Evolutionary conservation across 257 asterid species (phyloP), one percentile per base, ranked within the genome.

Genomic region (Solanum pennellii): DNA sequence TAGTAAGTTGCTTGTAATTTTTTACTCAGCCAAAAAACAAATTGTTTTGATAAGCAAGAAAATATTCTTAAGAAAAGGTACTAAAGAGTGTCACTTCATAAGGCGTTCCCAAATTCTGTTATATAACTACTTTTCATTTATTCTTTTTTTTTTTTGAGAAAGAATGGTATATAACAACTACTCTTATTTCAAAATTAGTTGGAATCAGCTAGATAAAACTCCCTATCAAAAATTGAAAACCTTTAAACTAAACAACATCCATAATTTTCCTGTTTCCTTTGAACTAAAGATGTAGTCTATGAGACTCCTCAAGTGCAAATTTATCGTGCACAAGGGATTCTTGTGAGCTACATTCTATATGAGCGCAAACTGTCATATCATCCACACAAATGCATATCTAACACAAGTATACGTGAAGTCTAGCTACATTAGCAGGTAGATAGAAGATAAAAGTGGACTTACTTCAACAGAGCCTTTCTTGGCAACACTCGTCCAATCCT

Each of bases 381-480:
- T 42, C 83, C 16, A 31, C 18, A 20, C 21, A 49, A 82, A 82
- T 29, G 71, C 69, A 82, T 80, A 80, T 16, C 65, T 20, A 79
- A 29, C 69, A 82, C 7, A 82, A 82, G 69, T 15, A 45, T 15
- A 77, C 27, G 65, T n/a, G 15, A 37, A 83, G 37, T 59, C 2
- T 31, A 83, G 37, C 39, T 83, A 39, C 59, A 39, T 65, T 23
- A 47, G 27, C 77, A 74, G 41, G 65, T 45, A 85, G 62, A 66
- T 69, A 49, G 27, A 82, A 82, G 47, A 83, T 41, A 76, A 75
- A 76, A 0, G 41, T 37, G 3, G 68, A 86, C 95, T 93, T 91
- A 97, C 99, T 90, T 95, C 99, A 88, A 96, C 93, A 21, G 98
- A 94, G 76, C 98, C 98, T 88, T 96, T 96, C 91, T 96, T 96